Conservation (phyloP, 768 basidiomycete genomes). For the Tulasnella sp. region DNA sequence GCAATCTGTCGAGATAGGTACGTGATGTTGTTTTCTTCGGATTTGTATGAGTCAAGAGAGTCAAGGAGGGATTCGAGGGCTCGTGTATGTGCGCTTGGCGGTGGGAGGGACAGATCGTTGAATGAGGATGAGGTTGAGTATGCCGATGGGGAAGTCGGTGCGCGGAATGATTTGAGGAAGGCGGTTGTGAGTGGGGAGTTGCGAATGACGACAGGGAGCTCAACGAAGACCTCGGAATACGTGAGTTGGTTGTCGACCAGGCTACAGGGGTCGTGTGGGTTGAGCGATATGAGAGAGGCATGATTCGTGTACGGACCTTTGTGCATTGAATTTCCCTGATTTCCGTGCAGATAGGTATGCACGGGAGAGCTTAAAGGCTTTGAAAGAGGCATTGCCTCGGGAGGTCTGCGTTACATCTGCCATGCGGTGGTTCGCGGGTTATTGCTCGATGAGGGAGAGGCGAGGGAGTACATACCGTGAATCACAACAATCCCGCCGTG, state of each 20-base stretch:
- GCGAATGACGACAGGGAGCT: conserved; percentile 74
- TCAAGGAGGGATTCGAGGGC: conserved; percentile 80
- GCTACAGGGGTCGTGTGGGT: conserved; percentile 32
- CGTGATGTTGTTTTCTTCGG: conserved; percentile 85
- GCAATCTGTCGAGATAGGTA: conserved; percentile 81
- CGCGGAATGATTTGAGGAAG: conserved; percentile 54
- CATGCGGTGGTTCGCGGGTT: conserved; percentile 16
- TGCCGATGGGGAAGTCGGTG: conserved; percentile 28
- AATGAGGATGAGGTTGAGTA: neutral
- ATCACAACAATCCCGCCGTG: conserved; percentile 78
- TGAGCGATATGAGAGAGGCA: conserved; percentile 14
- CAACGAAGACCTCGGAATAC: conserved; percentile 74
- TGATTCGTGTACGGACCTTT: conserved; percentile 43
- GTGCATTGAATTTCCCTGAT: conserved; percentile 68
- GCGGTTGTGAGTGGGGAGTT: conserved; percentile 68
- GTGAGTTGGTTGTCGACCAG: conserved; percentile 69
- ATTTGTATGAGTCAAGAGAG: conserved; percentile 71
- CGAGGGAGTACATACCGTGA: conserved; percentile 40
- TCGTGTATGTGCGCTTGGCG: conserved; percentile 48
- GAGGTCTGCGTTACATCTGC: conserved; percentile 65
- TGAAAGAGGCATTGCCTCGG: conserved; percentile 77
- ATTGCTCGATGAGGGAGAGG: neutral
- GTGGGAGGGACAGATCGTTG: conserved; percentile 33
- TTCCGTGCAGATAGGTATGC: conserved; percentile 74
- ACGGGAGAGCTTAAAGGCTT: conserved; percentile 72